A percentile compares a stretch with the other conserved stretches of the same genome.
phyloP scores from a whole-genome alignment of 768 basidiomycete genomes.

The Suillus cothurnatus region DNA sequence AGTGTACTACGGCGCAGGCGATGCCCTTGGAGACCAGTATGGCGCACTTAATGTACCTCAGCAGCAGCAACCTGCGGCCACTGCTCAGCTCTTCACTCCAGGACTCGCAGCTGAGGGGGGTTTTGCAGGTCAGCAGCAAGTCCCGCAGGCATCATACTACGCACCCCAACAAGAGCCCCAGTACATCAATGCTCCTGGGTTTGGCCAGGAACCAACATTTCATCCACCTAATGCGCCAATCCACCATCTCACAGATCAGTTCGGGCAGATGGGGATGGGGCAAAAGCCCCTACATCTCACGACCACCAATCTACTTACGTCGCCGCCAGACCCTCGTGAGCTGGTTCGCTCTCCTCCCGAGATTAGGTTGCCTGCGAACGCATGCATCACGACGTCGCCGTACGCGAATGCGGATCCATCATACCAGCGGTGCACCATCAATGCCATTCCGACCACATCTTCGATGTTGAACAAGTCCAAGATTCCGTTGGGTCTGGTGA shows the following conservation, averaged over 20 bases:
- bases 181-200: conserved; percentile 47
- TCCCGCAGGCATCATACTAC: conserved; percentile 51
- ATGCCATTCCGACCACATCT: conserved; percentile 90
- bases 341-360: conserved; percentile 83
- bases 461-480: conserved; percentile 88
- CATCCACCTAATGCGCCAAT: conserved; percentile 44
- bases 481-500: conserved; percentile 84
- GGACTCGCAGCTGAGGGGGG: conserved; percentile 73
- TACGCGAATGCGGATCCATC: conserved; percentile 85
- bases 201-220: conserved; percentile 45
- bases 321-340: conserved; percentile 89
- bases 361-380: conserved; percentile 84
- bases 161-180: conserved; percentile 44
- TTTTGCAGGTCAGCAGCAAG: conserved; percentile 55
- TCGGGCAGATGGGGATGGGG: conserved; percentile 87
- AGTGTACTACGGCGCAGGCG: conserved; percentile 70
- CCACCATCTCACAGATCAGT: conserved; percentile 78
- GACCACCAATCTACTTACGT: conserved; percentile 91
- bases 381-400: conserved; percentile 76
- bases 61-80: conserved; percentile 39
- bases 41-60: conserved; percentile 37
- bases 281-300: conserved; percentile 77
- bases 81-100: conserved; percentile 79
- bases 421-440: conserved; percentile 90
- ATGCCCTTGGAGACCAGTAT: conserved; percentile 45